These are phyloP conservation scores for Trichosporon inkin DNA, from an alignment of 1,284 basidiomycete genomes.

Conservation along the genomic window DNA sequence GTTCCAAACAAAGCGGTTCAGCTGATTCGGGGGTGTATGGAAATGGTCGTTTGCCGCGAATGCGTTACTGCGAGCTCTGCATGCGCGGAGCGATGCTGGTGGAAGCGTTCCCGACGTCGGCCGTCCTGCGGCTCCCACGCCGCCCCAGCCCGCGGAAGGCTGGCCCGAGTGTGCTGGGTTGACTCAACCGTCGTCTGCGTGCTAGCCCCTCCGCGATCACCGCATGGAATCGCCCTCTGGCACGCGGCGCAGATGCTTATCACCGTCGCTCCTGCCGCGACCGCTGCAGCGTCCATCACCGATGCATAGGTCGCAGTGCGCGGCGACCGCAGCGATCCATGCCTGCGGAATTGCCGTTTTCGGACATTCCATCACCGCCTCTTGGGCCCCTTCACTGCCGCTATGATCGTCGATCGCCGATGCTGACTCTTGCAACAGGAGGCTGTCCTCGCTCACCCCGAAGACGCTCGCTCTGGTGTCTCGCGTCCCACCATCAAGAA, in stretches of 20 bases:
- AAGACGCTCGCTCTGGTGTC: conserved; percentile 76
- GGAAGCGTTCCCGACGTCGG: not conserved
- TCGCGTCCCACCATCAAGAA: conserved; percentile 91
- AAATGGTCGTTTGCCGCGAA: not conserved
- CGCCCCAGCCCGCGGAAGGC: conserved; percentile 1
- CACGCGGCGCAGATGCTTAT: not conserved
- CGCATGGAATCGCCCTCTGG: not conserved
- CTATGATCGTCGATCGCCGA: not conserved
- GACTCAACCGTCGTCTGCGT: conserved; percentile 5
- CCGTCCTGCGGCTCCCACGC: conserved; percentile 1
- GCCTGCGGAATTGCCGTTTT: conserved; percentile 31
- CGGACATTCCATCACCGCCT: conserved; percentile 22
- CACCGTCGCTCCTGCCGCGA: not conserved
- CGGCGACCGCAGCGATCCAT: not conserved
- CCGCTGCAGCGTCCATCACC: not conserved
- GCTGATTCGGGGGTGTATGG: not conserved
- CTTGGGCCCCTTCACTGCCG: not conserved
- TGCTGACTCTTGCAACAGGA: conserved; percentile 52
- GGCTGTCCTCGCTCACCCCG: conserved; percentile 69
- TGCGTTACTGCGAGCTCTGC: not conserved
- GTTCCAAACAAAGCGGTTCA: not conserved
- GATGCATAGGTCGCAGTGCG: conserved; percentile 4
- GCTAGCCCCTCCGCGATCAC: not conserved
- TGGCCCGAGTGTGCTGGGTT: not conserved
- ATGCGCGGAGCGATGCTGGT: not conserved